These are phyloP conservation scores for Sesbania bispinosa DNA, from an alignment of 306 rosid genomes.

Conservation along the genomic window DNA sequence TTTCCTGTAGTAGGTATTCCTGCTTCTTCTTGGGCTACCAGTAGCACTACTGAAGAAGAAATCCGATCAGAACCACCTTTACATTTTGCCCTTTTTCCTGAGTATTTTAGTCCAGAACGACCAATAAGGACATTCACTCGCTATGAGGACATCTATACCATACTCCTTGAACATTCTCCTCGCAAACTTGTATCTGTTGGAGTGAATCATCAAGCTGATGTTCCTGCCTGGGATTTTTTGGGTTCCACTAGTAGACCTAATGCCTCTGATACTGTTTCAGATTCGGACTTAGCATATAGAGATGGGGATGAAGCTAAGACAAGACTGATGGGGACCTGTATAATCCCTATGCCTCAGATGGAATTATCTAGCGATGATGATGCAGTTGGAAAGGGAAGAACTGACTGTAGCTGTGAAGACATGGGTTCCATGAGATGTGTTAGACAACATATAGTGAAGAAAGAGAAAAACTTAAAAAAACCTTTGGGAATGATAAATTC, in stretches of 20 bases:
- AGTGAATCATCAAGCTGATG: slow-evolving; percentile 64
- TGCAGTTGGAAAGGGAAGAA: slow-evolving; percentile 62
- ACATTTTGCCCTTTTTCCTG: slow-evolving; percentile 48
- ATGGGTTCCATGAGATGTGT: slow-evolving; percentile 59
- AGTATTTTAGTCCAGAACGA: slow-evolving; percentile 51
- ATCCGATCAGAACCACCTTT: slow-evolving; percentile 33
- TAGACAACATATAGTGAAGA: slow-evolving; percentile 59
- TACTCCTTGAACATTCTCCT: slow-evolving; percentile 64
- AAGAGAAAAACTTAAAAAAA: slow-evolving; percentile 48
- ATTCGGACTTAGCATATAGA: slow-evolving; percentile 16
- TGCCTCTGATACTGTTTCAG: slow-evolving; percentile 24
- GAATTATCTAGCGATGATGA: slow-evolving; percentile 18
- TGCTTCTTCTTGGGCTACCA: slow-evolving; percentile 52
- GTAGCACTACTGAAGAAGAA: slow-evolving; percentile 39
- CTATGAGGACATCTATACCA: slow-evolving; percentile 61
- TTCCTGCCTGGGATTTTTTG: slow-evolving; percentile 53
- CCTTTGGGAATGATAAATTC: slow-evolving; percentile 59
- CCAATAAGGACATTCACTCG: slow-evolving; percentile 55
- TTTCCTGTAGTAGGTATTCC: slow-evolving; percentile 39
- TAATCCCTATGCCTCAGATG: slow-evolving; percentile 70
- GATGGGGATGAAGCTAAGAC: slow-evolving; percentile 35
- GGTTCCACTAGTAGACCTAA: background rate
- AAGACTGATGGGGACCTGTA: slow-evolving; percentile 57
- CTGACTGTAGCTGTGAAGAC: slow-evolving; percentile 66
- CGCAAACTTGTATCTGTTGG: slow-evolving; percentile 65